Conservation (phyloP, 768 basidiomycete species). For the Tephrocybe sp. region DNA sequence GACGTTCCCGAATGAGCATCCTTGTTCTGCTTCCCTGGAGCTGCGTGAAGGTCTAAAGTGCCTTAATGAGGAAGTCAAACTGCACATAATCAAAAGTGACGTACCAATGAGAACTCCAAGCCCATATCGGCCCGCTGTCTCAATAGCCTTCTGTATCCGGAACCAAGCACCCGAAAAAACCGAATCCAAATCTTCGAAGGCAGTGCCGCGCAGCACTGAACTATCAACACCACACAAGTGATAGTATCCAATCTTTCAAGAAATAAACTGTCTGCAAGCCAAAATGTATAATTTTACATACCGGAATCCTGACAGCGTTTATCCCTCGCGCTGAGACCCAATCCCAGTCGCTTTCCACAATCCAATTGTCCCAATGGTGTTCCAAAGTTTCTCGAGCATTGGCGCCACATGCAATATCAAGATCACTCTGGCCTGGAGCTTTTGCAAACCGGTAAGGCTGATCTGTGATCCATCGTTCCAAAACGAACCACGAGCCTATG, state of each 20-base stretch:
- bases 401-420: constrained; percentile 65
- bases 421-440: constrained; percentile 61
- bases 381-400: constrained; percentile 50
- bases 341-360: constrained; percentile 62
- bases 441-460: constrained; percentile 54
- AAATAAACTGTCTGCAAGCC: background rate
- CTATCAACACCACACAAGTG: constrained; percentile 62
- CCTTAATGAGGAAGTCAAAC: background rate
- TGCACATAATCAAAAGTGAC: constrained; percentile 10
- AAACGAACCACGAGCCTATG: constrained; percentile 75
- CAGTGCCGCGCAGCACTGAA: constrained; percentile 61
- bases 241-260: constrained; percentile 67
- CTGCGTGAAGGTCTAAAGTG: constrained; percentile 64
- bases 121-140: constrained; percentile 51
- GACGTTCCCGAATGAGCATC: constrained; percentile 70
- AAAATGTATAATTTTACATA: constrained; percentile 36
- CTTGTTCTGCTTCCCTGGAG: constrained; percentile 73
- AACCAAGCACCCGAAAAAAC: constrained; percentile 69
- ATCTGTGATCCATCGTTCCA: constrained; percentile 75
- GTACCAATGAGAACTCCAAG: constrained; percentile 77
- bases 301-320: constrained; percentile 60
- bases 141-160: constrained; percentile 59
- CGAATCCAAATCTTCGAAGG: constrained; percentile 51
- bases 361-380: constrained; percentile 74
- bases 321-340: constrained; percentile 59